These are phyloP conservation scores for Rhizopogon rudus DNA, from an alignment of 768 basidiomycete genomes.

Conservation along the genomic window DNA sequence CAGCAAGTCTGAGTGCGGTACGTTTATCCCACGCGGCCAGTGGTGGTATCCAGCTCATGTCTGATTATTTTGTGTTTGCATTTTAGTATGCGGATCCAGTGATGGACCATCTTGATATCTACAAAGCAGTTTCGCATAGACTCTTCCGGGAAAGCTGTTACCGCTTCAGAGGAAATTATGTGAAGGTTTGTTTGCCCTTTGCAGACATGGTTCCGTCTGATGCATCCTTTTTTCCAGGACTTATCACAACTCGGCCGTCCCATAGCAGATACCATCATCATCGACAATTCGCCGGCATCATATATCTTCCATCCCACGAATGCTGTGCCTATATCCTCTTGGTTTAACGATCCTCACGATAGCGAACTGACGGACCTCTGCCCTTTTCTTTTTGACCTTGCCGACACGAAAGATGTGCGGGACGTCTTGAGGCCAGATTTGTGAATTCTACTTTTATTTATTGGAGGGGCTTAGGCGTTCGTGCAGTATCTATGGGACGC, in stretches of 20 bases:
- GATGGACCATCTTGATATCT: conserved; percentile 84
- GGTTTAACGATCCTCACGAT: conserved; percentile 78
- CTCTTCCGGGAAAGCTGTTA: conserved; percentile 95
- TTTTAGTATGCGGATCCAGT: conserved; percentile 92
- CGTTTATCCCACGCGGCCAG: conserved; percentile 12
- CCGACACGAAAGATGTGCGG: conserved; percentile 57
- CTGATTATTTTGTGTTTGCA: conserved; percentile 5
- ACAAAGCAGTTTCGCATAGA: conserved; percentile 83
- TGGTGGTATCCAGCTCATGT: conserved; percentile 5
- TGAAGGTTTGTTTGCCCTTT: conserved; percentile 60
- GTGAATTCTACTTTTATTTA: conserved; percentile 8
- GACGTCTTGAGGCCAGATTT: conserved; percentile 42
- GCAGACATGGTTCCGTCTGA: not conserved
- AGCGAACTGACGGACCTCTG: conserved; percentile 67
- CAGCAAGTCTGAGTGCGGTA: conserved; percentile 91
- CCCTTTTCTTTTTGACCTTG: conserved; percentile 63
- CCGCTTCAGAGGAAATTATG: conserved; percentile 93
- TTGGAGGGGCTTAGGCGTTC: not conserved
- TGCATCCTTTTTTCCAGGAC: conserved; percentile 36
- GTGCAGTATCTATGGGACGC: not conserved
- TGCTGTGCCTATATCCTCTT: conserved; percentile 71
- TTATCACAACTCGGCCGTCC: conserved; percentile 71
- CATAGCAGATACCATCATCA: conserved; percentile 64
- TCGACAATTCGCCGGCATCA: conserved; percentile 75
- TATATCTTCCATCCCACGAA: conserved; percentile 83